Base-by-base conservation (phyloP, 768 basidiomycete species). In the Phlegmacium glaucopus region DNA sequence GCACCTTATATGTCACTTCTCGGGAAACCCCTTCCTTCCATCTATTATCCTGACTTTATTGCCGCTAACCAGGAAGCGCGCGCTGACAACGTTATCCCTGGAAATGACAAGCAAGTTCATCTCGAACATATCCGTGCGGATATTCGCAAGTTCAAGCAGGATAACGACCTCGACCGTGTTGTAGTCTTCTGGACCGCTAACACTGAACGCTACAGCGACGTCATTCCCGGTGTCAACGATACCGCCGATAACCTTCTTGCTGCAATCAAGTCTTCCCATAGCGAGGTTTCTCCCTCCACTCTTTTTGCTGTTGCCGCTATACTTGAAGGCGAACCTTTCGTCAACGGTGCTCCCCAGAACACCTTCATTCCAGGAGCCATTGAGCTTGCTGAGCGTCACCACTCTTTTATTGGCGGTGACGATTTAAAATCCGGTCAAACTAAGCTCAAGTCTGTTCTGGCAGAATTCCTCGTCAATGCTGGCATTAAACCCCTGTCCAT, bases 121-220 rank as follows among this genome's bases (percentile, higher is more conserved):
- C 83, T 99, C 45, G 91, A 96, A 51, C 85, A 88, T 50, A 83
- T 98, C 60, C 88, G 94, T 46, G 76, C 76, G n/a, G 93, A 97
- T 61, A 97, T 98, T 64, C 89, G 92, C 59, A 78, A 82, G 46
- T 98, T 98, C 81, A 98, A 97, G 75, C 60, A 71, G 44, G 72
- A 82, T 51, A 82, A 98, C 63, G 74, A 69, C 15, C 82, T 98
- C 39, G 94, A 94, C 66, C 87, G 87, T 48, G 82, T 91, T 51
- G 69, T 99, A 59, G 87, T 98, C 52, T 94, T 98, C 76, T 98
- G 95, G 95, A 98, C 95, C 12, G 94, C 91, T 57, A 97, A 99
- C 74, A 99, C 95, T 13, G 96, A 98, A 76, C 88, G 95, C 49
- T 99, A 94, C 80, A 85, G 88, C 57, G 92, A 93, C 53, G 84